Base-by-base conservation (phyloP, 108 stramenopile genomes). In the Chaetoceros muelleri region DNA sequence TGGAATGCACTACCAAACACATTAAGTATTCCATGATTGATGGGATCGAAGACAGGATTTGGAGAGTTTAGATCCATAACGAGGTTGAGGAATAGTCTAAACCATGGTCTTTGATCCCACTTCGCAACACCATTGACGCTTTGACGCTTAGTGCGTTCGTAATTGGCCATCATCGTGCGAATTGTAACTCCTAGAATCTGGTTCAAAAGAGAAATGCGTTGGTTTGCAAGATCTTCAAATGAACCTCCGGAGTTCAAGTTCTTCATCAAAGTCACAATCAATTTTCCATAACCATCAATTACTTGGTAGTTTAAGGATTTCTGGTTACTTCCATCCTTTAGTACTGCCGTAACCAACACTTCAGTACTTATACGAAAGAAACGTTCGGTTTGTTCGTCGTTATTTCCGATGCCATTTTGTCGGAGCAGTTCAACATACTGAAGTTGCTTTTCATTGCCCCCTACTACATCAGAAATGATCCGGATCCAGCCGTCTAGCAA, bases 61-160 rank as follows among this genome's bases (percentile, higher is more conserved):
- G 96, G 90, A 34, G 79, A 73, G 69, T 91, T 93, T 56, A 99
- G 45, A 57, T 98, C 99, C 31, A 89, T 80, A 1, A 96, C 64
- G 58, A 99, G 70, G 76, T 95, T 89, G 24, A 96, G 73, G 1
- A 99, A 61, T 51, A 99, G 64, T 30, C 99, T 83, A 72, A 92
- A 97, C 92, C 97, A 99, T 19, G 99, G 99, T 30, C 97, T 71
- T 64, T 96, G 97, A 61, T 99, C 99, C 88, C 92, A 87, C 19
- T 48, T 52, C 19, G 44, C 17, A 30, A 47, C 55, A 19, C 40
- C 27, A 2, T 30, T 1, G 10, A 53, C 58, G n/a, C 60, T 3
- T 19, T 17, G 10, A 25, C 66, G 67, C 50, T 73, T 76, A 3
- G 72, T 59, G 48, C 73, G 73, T 59, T 88, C 80, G 20, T 69